Evolutionary conservation across 2,329 filamentous ascomycete genomes (phyloP).

Genomic region (Lizonia empirigonia): DNA sequence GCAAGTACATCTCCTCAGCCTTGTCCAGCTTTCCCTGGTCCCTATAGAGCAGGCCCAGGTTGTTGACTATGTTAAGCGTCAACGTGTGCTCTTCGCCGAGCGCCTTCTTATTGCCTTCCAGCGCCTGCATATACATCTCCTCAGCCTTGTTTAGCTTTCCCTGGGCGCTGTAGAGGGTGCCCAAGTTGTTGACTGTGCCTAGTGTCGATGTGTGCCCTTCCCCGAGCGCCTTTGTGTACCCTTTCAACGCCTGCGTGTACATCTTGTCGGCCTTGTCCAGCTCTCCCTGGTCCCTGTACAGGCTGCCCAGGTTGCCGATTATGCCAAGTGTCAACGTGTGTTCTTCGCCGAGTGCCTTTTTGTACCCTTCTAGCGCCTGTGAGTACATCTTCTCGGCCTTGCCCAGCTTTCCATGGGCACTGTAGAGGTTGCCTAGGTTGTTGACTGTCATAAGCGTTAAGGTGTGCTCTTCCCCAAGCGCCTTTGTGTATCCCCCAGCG

Average conservation of each 20-base stretch:
- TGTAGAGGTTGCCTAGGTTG: conserved; percentile 11
- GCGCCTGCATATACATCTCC: conserved; percentile 7
- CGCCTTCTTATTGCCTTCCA: conserved; percentile 3
- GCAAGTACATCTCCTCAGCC: conserved; percentile 11
- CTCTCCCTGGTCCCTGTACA: conserved; percentile 13
- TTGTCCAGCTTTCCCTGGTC: conserved; percentile 21
- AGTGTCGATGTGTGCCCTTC: conserved; percentile 11
- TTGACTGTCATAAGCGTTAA: conserved; percentile 11
- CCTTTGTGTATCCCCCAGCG: neutral
- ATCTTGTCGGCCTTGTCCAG: conserved; percentile 18
- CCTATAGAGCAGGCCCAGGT: conserved; percentile 19
- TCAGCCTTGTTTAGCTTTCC: conserved; percentile 2
- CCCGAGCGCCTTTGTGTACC: conserved; percentile 4
- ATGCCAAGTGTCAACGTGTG: conserved; percentile 21
- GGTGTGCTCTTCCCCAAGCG: neutral
- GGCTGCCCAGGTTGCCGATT: conserved; percentile 11
- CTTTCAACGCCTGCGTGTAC: conserved; percentile 11
- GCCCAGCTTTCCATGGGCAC: conserved; percentile 5
- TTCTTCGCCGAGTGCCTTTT: conserved; percentile 18
- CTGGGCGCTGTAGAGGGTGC: conserved; percentile 10
- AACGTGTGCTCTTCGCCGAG: conserved; percentile 16
- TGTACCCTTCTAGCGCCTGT: neutral
- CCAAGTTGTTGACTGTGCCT: neutral
- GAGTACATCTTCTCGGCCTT: conserved; percentile 11
- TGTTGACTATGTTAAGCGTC: conserved; percentile 21